Percentiles rank a stretch among this genome's conserved stretches.
Evolutionary conservation across 116 monocot genomes (phyloP).

Genomic region (Cymodocea nodosa): DNA sequence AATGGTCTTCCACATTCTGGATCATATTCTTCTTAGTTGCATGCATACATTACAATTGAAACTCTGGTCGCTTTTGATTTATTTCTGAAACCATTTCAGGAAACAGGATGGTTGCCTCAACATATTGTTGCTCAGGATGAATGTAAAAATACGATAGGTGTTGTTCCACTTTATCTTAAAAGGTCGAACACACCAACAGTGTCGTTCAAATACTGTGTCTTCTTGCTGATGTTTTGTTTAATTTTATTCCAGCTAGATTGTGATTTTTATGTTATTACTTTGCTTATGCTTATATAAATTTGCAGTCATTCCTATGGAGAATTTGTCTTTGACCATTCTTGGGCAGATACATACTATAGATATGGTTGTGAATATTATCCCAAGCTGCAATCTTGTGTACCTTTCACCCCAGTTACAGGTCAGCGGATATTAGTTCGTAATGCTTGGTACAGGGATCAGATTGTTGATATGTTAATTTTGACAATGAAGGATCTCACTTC

Average conservation of each 20-base stretch:
- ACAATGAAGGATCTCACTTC: conserved; percentile 61
- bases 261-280: not conserved
- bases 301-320: conserved; percentile 96
- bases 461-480: conserved; percentile 57
- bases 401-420: conserved; percentile 95
- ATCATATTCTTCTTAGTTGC: too few species aligned
- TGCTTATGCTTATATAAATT: not conserved
- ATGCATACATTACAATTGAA: not conserved
- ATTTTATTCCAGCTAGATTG: not conserved
- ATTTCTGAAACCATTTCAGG: conserved; percentile 42
- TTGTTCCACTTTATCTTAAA: conserved; percentile 99
- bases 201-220: not conserved
- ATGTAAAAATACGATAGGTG: conserved; percentile 72
- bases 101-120: conserved; percentile 92
- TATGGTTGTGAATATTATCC: conserved; percentile 87
- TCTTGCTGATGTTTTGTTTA: not conserved
- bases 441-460: conserved; percentile 60
- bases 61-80: not conserved
- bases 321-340: conserved; percentile 93
- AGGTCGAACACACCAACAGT: conserved; percentile 42
- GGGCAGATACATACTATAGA: conserved; percentile 94
- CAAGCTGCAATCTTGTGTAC: conserved; percentile 87
- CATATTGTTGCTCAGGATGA: conserved; percentile 92
- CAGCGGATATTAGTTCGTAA: conserved; percentile 84
- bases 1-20: too few species aligned